Evolutionary conservation across 2,329 filamentous ascomycete species (phyloP), one percentile per base, ranked within the genome.

Genomic region (Cercospora sesami): DNA sequence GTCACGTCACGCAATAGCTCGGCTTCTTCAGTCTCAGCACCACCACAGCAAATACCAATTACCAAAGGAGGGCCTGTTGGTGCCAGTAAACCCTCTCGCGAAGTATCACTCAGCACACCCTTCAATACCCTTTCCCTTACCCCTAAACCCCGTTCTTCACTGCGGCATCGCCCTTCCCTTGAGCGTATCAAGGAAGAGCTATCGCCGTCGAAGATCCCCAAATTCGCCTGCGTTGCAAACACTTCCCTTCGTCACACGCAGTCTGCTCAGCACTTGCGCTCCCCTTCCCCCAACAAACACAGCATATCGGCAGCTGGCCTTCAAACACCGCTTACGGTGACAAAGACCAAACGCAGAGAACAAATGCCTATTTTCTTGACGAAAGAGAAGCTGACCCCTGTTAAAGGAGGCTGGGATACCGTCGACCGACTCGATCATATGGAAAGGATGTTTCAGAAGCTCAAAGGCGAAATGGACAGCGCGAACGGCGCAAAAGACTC

Each of bases 401-500:
- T 79, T 78, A 63, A 64, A 64, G 82, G 72, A 75, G 91, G 86
- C 75, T 94, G 90, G 86, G 93, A 97, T 78, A 88, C 93, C 72
- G 90, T 93, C 74, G 87, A 87, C 69, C 88, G 90, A 71, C 86
- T 97, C 73, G 89, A 89, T 70, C 86, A 89, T 68, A 90, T 97
- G 81, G 92, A 96, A 74, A 83, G 84, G 18, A 85, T 94, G 75
- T 93, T 93, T 76, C 85, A 86, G 59, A 83, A 86, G 68, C 84
- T 98, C 69, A 90, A 90, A 75, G 85, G 90, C 67, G 89, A 91
- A 71, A 88, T 97, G 76, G 88, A 88, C 67, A 85, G 86, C 33
- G 89, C 91, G 23, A 85, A 90, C 10, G 86, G 85, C 48, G 89
- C 92, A 64, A 89, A 87, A 73, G 89, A 86, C 66, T 86, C 84